Percentiles rank a stretch among this genome's conserved stretches.
These are phyloP conservation scores for Phycomyces nitens DNA, from an alignment of 192 early-diverging fungal genomes.

Conservation along the genomic window DNA sequence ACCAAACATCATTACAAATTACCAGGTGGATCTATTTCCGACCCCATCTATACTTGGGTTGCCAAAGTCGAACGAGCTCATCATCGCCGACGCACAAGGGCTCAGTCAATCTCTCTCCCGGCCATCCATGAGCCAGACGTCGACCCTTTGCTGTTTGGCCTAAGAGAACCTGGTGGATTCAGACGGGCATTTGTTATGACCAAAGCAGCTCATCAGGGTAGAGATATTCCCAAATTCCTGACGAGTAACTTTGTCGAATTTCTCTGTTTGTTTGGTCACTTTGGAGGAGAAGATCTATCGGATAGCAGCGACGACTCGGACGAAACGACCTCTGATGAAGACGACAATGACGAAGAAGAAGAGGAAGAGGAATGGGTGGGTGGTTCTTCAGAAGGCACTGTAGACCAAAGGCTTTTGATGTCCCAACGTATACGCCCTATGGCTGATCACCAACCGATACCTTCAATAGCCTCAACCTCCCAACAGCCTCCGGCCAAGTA, in stretches of 20 bases:
- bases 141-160: constrained; percentile 8
- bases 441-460: too few relatives aligned
- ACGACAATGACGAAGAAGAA: constrained; percentile 12
- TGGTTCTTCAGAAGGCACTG: too few relatives aligned
- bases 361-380: constrained; percentile 4
- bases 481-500: too few relatives aligned
- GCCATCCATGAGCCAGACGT: neutral
- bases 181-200: constrained; percentile 79
- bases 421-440: too few relatives aligned
- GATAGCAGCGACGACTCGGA: constrained; percentile 48
- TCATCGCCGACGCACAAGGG: constrained; percentile 19
- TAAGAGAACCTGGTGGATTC: constrained; percentile 84
- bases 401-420: too few relatives aligned
- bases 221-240: constrained; percentile 63
- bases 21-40: constrained; percentile 72
- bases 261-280: constrained; percentile 87
- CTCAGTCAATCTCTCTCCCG: constrained; percentile 23
- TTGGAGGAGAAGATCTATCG: constrained; percentile 88
- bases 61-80: constrained; percentile 57
- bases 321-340: constrained; percentile 17
- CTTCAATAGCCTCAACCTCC: too few relatives aligned
- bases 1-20: constrained; percentile 44
- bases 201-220: constrained; percentile 68
- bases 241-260: constrained; percentile 94
- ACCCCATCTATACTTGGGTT: constrained; percentile 87